Conservation (phyloP, 176 grass and related monocot species). For the Juncus effusus region DNA sequence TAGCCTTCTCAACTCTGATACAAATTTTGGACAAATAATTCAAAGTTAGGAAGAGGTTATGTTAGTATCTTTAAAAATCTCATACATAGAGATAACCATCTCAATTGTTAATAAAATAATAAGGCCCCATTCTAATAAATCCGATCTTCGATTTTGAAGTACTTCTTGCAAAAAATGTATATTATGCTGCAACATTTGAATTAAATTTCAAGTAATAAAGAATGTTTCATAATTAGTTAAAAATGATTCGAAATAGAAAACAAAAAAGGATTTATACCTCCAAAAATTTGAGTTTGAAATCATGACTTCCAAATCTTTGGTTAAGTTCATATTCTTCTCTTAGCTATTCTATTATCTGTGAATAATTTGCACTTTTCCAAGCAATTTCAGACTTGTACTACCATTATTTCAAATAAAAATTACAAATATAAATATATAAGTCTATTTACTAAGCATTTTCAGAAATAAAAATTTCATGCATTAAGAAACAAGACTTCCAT, state of each 20-base stretch:
- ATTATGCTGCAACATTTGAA: conserved; percentile 67
- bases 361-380: conserved; percentile 96
- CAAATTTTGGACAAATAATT: not conserved
- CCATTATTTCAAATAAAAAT: conserved; percentile 2
- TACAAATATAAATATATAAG: conserved; percentile 5
- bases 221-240: not conserved
- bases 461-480: too few relatives aligned
- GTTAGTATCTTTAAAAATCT: conserved; percentile 70
- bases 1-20: too few relatives aligned
- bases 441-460: not conserved
- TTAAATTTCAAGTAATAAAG: conserved; percentile 20
- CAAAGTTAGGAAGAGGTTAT: conserved; percentile 47
- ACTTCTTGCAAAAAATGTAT: conserved; percentile 97
- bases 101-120: conserved; percentile 71
- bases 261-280: conserved; percentile 46
- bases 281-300: conserved; percentile 95
- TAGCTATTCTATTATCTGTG: conserved; percentile 79
- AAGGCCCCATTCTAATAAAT: conserved; percentile 82
- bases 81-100: conserved; percentile 70
- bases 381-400: conserved; percentile 80
- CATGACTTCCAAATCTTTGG: conserved; percentile 84
- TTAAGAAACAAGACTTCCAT: too few relatives aligned
- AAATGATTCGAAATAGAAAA: not conserved
- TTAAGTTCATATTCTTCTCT: conserved; percentile 87
- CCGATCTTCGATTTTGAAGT: conserved; percentile 75